A percentile compares a stretch with the other conserved stretches of the same genome.
phyloP scores from a whole-genome alignment of 257 asterid genomes.

The Ligustrum vulgare region DNA sequence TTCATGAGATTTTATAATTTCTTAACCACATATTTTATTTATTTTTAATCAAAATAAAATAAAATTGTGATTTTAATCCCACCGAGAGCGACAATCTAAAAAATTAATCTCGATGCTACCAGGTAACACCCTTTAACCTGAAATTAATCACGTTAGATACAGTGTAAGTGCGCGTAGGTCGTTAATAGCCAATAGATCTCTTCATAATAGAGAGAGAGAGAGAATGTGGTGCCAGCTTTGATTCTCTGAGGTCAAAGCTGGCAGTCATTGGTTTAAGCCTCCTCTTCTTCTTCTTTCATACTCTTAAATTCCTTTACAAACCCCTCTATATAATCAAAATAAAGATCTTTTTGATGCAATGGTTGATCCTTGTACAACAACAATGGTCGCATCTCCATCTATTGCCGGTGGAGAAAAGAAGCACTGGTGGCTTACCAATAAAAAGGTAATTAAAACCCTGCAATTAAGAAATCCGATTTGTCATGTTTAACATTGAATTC shows the following conservation, averaged over 20 bases:
- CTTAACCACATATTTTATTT: too few relatives aligned
- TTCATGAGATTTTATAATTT: too few relatives aligned
- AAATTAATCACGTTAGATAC: too few relatives aligned
- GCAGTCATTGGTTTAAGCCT: constrained; percentile 27
- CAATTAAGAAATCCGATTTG: neutral
- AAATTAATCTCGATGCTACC: too few relatives aligned
- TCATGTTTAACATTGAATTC: neutral
- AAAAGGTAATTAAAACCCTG: constrained; percentile 44
- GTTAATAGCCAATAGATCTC: neutral
- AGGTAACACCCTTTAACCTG: too few relatives aligned
- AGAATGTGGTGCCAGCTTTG: constrained; percentile 36
- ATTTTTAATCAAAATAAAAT: too few relatives aligned
- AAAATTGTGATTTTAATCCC: too few relatives aligned
- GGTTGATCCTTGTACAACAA: constrained; percentile 38
- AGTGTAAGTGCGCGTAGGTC: neutral
- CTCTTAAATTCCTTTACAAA: neutral
- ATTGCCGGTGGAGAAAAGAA: constrained; percentile 57
- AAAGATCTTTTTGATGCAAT: constrained; percentile 24
- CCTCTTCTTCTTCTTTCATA: constrained; percentile 12
- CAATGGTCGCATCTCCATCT: constrained; percentile 66
- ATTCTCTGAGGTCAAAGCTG: constrained; percentile 34
- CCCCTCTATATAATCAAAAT: constrained; percentile 10
- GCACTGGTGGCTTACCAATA: constrained; percentile 94
- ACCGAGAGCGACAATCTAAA: too few relatives aligned
- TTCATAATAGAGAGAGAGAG: constrained; percentile 12